A percentile compares a stretch with the other conserved stretches of the same genome.
Evolutionary conservation across 495 filamentous ascomycete species (phyloP).

Genomic region (Paragyromitra xinjiangensis): DNA sequence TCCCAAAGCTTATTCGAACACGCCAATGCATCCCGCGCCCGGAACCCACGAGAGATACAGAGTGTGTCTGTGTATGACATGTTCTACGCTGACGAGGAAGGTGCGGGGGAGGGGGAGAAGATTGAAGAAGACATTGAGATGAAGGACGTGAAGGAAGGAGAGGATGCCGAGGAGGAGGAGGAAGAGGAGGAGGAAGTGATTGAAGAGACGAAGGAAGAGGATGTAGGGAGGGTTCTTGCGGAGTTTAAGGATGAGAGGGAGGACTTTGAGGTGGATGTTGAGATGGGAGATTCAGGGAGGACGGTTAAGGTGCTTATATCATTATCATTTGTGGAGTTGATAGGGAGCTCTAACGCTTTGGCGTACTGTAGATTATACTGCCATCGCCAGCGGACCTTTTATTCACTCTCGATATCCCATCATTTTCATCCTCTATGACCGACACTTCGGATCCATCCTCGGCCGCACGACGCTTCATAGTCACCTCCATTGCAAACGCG

Average conservation of each 20-base stretch:
- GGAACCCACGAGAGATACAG: conserved; percentile 35
- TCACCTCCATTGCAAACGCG: conserved; percentile 50
- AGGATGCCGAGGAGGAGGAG: conserved; percentile 45
- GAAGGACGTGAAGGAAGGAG: conserved; percentile 38
- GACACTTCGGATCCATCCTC: conserved; percentile 43
- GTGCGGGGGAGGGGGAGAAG: conserved; percentile 31
- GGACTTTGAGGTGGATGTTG: conserved; percentile 9
- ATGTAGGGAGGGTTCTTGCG: conserved; percentile 13
- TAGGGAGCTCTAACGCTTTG: conserved; percentile 2
- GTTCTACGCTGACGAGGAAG: conserved; percentile 51
- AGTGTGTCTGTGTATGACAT: conserved; percentile 47
- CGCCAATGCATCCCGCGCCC: conserved; percentile 36
- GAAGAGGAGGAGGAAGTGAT: conserved; percentile 31
- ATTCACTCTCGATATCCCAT: conserved; percentile 54
- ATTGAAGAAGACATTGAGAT: conserved; percentile 43
- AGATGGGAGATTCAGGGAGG: conserved; percentile 27
- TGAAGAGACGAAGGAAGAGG: conserved; percentile 48
- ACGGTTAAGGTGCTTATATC: conserved; percentile 33
- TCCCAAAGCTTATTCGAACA: conserved; percentile 43
- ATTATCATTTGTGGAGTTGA: background rate
- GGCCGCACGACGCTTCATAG: conserved; percentile 52
- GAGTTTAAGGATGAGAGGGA: conserved; percentile 18
- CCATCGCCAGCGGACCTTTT: conserved; percentile 47
- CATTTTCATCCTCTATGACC: conserved; percentile 18
- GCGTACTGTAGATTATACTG: conserved; percentile 39